Percentiles rank a stretch among this genome's conserved stretches.
Conservation (phyloP, 495 filamentous ascomycete species). For the Apiosordaria backusii region DNA sequence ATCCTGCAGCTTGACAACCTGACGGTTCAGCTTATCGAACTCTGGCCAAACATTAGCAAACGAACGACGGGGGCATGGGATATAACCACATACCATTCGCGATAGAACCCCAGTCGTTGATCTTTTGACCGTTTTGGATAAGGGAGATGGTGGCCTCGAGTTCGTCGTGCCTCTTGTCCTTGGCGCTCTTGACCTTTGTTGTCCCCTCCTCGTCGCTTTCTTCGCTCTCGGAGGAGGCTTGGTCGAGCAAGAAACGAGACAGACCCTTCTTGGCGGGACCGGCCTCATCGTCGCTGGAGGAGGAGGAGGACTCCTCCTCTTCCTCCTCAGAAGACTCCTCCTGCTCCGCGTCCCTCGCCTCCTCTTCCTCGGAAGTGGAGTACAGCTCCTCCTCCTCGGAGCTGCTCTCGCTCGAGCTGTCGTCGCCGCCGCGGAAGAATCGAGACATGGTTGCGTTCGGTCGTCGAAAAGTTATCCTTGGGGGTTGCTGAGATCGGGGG, state of each 20-base stretch:
- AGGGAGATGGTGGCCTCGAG: slow-evolving; percentile 81
- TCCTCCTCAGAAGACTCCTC: slow-evolving; percentile 49
- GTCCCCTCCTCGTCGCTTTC: slow-evolving; percentile 80
- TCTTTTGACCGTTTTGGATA: slow-evolving; percentile 96
- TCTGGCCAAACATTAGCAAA: slow-evolving; percentile 50
- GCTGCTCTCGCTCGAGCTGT: slow-evolving; percentile 78
- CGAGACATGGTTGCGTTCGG: slow-evolving; percentile 68
- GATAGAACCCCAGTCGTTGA: slow-evolving; percentile 93
- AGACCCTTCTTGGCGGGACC: slow-evolving; percentile 61
- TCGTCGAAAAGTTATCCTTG: slow-evolving; percentile 10
- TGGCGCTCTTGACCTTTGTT: slow-evolving; percentile 87
- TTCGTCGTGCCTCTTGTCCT: slow-evolving; percentile 94
- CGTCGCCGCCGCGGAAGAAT: slow-evolving; percentile 92
- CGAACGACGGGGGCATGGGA: slow-evolving; percentile 11
- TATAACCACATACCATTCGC: slow-evolving; percentile 63
- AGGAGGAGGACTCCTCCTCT: slow-evolving; percentile 57
- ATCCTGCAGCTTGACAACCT: slow-evolving; percentile 74
- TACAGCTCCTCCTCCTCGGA: slow-evolving; percentile 91
- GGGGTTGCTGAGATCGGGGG: slow-evolving; percentile 13
- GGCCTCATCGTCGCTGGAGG: slow-evolving; percentile 60
- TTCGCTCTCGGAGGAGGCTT: slow-evolving; percentile 67
- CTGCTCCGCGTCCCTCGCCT: slow-evolving; percentile 50
- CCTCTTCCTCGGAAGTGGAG: slow-evolving; percentile 66
- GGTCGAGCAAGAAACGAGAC: slow-evolving; percentile 75
- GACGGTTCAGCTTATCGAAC: slow-evolving; percentile 95